These are phyloP conservation scores for Flueggea neowawraea DNA, from an alignment of 441 rosid genomes.

Conservation along the genomic window DNA sequence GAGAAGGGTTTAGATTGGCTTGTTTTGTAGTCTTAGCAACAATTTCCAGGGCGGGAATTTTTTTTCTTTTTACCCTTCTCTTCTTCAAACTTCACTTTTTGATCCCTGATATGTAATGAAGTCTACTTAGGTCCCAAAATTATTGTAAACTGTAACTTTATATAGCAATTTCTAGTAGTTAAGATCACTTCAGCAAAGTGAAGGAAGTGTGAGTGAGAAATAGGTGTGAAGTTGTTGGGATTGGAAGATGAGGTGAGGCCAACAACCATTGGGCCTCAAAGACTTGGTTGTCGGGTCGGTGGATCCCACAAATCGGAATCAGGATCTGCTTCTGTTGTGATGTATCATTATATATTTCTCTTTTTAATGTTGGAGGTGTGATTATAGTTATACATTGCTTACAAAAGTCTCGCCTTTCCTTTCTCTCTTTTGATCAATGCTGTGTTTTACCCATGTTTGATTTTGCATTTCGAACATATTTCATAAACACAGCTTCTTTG, in stretches of 20 bases:
- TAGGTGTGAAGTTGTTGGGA: conserved; percentile 25
- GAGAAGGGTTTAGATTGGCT: background rate
- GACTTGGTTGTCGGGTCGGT: conserved; percentile 40
- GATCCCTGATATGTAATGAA: no score
- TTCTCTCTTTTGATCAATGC: background rate
- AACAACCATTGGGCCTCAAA: conserved; percentile 31
- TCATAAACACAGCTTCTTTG: no score
- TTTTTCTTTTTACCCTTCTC: no score
- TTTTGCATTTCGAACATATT: no score
- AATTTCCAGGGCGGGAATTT: background rate
- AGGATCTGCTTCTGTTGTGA: conserved; percentile 43
- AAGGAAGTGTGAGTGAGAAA: background rate
- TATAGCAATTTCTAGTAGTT: background rate
- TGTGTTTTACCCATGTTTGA: no score
- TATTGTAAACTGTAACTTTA: no score
- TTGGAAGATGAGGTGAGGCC: conserved; percentile 31
- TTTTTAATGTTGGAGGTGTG: conserved; percentile 10
- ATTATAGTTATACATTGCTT: conserved; percentile 7
- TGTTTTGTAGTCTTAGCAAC: background rate
- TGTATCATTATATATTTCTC: conserved; percentile 25
- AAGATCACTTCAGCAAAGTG: background rate
- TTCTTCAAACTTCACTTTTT: no score
- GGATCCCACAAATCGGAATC: conserved; percentile 66
- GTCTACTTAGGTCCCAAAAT: no score
- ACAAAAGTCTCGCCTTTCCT: background rate